Evolutionary conservation across 352 stramenopile species (phyloP).

Genomic region (Phytophthora meadii): DNA sequence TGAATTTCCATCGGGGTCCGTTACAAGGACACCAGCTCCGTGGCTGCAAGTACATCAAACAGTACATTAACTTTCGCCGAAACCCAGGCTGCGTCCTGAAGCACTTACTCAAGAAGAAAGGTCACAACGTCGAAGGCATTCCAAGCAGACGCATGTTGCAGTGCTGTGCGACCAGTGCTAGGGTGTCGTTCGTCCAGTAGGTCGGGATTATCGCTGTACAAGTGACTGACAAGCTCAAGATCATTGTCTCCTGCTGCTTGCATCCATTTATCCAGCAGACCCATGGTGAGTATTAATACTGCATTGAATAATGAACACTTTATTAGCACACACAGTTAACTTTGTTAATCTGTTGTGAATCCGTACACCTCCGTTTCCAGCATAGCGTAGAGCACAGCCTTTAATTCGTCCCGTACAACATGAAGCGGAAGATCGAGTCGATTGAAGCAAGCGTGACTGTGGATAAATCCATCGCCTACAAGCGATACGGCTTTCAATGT

Average conservation of each 20-base stretch:
- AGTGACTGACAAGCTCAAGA: neutral
- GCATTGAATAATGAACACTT: constrained; percentile 16
- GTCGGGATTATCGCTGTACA: constrained; percentile 11
- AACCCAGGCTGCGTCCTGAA: neutral
- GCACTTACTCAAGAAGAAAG: constrained; percentile 25
- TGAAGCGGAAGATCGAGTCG: constrained; percentile 95
- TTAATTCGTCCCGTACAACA: constrained; percentile 80
- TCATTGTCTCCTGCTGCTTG: constrained; percentile 22
- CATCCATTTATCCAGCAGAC: constrained; percentile 24
- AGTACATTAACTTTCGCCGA: neutral
- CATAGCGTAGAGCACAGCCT: constrained; percentile 51
- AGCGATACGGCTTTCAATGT: constrained; percentile 48
- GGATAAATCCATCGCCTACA: constrained; percentile 47
- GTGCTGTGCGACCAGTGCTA: constrained; percentile 22
- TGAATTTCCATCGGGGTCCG: constrained; percentile 32
- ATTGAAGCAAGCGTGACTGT: constrained; percentile 75
- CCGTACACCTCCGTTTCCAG: constrained; percentile 64
- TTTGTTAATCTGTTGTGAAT: constrained; percentile 39
- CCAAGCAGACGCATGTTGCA: constrained; percentile 29
- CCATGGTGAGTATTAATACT: constrained; percentile 11
- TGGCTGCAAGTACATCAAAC: constrained; percentile 8
- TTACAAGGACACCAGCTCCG: constrained; percentile 22
- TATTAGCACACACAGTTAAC: neutral
- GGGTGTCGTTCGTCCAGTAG: constrained; percentile 30
- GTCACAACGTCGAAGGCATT: constrained; percentile 17